Conservation (phyloP, 1,139 yeast genomes). For the Kurtzmaniella natalensis region DNA sequence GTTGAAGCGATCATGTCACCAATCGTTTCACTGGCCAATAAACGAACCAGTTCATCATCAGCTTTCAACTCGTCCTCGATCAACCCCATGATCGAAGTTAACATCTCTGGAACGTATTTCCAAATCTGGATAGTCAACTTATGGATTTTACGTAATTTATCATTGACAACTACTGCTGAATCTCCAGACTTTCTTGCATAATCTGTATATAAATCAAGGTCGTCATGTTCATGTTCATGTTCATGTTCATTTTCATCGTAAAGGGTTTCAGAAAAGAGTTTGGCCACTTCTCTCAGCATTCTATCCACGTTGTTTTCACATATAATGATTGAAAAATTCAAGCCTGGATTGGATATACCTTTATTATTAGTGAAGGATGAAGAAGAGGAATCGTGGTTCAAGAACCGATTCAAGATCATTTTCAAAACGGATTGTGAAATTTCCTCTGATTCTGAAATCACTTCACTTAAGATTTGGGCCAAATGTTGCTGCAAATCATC, state of each 20-base stretch:
- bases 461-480: slow-evolving; percentile 67
- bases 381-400: slow-evolving; percentile 15
- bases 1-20: slow-evolving; percentile 59
- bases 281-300: slow-evolving; percentile 74
- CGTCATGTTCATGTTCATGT: slow-evolving; percentile 26
- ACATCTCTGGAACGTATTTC: slow-evolving; percentile 71
- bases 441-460: slow-evolving; percentile 68
- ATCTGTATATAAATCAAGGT: background rate
- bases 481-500: slow-evolving; percentile 52
- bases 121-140: slow-evolving; percentile 64
- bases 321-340: slow-evolving; percentile 60
- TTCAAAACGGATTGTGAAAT: slow-evolving; percentile 65
- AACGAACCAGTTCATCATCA: slow-evolving; percentile 59
- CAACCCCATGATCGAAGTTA: slow-evolving; percentile 72
- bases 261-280: slow-evolving; percentile 72
- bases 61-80: slow-evolving; percentile 78
- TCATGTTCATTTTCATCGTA: slow-evolving; percentile 40
- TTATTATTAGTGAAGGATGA: slow-evolving; percentile 13
- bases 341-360: slow-evolving; percentile 49
- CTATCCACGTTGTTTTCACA: slow-evolving; percentile 72
- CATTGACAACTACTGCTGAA: slow-evolving; percentile 22
- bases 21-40: slow-evolving; percentile 68
- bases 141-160: slow-evolving; percentile 57
- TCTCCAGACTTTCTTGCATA: no score
- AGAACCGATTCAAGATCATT: slow-evolving; percentile 53